Conservation (phyloP, 1,284 basidiomycete genomes). For the Apiotrichum gamsii region DNA sequence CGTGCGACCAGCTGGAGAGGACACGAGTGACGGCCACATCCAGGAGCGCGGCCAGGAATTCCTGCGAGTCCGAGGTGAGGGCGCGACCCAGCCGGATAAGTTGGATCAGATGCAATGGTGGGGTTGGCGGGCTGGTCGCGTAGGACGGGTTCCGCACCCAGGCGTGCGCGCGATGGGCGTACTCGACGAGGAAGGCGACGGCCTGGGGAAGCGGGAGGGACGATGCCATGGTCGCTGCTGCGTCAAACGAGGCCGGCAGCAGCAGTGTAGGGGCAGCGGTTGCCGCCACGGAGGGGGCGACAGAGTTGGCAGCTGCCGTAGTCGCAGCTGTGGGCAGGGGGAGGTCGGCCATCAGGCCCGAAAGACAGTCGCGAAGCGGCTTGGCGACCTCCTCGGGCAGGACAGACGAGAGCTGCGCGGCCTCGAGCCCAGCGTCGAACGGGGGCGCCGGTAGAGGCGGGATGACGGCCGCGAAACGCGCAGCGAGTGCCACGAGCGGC, state of each 20-base stretch:
- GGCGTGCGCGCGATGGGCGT: constrained; percentile 13
- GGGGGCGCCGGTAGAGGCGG: constrained; percentile 37
- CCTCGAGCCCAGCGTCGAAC: constrained; percentile 39
- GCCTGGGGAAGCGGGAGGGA: constrained; percentile 17
- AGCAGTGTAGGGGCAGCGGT: constrained; percentile 7
- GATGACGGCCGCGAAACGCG: constrained; percentile 24
- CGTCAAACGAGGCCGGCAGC: constrained; percentile 7
- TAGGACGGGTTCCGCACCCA: constrained; percentile 7
- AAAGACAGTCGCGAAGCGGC: constrained; percentile 31
- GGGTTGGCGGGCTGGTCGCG: constrained; percentile 6
- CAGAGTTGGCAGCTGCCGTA: neutral
- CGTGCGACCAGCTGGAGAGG: neutral
- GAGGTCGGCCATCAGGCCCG: constrained; percentile 39
- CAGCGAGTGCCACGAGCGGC: constrained; percentile 18
- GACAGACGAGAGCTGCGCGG: constrained; percentile 25
- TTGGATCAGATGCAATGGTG: constrained; percentile 10
- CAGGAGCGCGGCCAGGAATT: constrained; percentile 11
- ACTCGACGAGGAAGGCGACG: constrained; percentile 21
- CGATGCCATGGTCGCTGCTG: neutral
- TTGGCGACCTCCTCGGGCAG: constrained; percentile 31
- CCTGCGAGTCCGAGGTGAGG: constrained; percentile 11
- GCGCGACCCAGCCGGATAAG: constrained; percentile 11
- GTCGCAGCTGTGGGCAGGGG: constrained; percentile 11
- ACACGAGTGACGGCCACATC: constrained; percentile 5
- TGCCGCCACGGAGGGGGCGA: constrained; percentile 1